Evolutionary conservation across 2,329 filamentous ascomycete genomes (phyloP).

Genomic region (Arachnomyces sp.): DNA sequence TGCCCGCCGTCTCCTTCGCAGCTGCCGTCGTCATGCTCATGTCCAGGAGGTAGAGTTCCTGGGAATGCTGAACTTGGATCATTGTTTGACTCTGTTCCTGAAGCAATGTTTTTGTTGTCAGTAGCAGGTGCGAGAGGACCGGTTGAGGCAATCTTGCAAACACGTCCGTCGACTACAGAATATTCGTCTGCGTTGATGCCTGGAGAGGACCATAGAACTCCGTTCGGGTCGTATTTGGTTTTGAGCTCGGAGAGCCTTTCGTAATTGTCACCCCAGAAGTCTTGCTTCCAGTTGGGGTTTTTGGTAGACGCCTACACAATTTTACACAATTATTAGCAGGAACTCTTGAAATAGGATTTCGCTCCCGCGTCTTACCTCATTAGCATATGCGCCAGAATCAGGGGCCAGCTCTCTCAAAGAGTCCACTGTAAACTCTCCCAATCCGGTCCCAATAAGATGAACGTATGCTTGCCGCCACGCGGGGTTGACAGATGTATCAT

Average conservation of each 20-base stretch:
- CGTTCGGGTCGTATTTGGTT: conserved; percentile 33
- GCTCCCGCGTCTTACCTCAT: conserved; percentile 21
- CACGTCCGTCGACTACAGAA: conserved; percentile 3
- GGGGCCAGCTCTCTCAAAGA: conserved; percentile 19
- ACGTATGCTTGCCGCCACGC: too few species aligned
- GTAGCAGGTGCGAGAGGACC: not conserved
- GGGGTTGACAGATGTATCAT: too few species aligned
- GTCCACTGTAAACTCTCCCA: too few species aligned
- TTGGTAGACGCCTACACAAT: conserved; percentile 24
- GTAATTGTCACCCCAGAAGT: conserved; percentile 38
- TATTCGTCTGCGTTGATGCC: not conserved
- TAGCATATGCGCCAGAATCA: conserved; percentile 33
- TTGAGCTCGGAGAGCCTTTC: conserved; percentile 29
- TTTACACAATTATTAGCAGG: not conserved
- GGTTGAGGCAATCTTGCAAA: conserved; percentile 3
- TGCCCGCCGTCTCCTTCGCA: too few species aligned
- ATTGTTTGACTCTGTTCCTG: not conserved
- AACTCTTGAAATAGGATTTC: not conserved
- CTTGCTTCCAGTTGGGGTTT: conserved; percentile 32
- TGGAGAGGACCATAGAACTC: not conserved
- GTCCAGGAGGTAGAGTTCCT: not conserved
- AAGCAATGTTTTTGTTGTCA: conserved; percentile 4
- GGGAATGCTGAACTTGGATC: not conserved
- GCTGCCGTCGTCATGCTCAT: not conserved
- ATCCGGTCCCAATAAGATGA: too few species aligned